Conservation (phyloP, 257 asterid genomes). For the Parsonsia alboflavescens region DNA sequence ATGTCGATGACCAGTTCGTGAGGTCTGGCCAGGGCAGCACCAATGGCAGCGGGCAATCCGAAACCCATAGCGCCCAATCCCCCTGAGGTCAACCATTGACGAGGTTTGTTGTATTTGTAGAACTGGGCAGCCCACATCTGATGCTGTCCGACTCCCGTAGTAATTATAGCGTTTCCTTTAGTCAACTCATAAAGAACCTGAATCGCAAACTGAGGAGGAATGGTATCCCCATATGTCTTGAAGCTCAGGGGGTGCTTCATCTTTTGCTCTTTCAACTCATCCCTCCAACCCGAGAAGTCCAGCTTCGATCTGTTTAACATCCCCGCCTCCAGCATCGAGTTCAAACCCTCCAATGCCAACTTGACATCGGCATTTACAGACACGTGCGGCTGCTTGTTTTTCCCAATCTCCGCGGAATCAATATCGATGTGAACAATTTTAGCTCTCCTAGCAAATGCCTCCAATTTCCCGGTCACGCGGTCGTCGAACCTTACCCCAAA, state of each 20-base stretch:
- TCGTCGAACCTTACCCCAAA: constrained; percentile 88
- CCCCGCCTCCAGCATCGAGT: constrained; percentile 40
- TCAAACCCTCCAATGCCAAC: constrained; percentile 51
- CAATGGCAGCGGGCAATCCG: constrained; percentile 83
- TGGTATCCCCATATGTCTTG: constrained; percentile 56
- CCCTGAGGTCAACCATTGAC: constrained; percentile 73
- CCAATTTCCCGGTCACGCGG: constrained; percentile 81
- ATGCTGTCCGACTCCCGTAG: constrained; percentile 87
- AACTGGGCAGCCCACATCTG: constrained; percentile 94
- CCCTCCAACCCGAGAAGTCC: constrained; percentile 62
- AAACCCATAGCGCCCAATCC: constrained; percentile 89
- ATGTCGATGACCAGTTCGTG: constrained; percentile 66
- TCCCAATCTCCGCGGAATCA: constrained; percentile 81
- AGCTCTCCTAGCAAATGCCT: constrained; percentile 76
- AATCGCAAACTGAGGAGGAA: constrained; percentile 79
- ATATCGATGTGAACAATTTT: constrained; percentile 86
- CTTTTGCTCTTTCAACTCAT: constrained; percentile 59
- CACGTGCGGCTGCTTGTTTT: constrained; percentile 73
- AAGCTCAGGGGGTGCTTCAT: constrained; percentile 42
- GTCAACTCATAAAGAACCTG: constrained; percentile 71
- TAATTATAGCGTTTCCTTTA: constrained; percentile 59
- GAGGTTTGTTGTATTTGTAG: constrained; percentile 63
- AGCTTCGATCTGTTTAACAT: constrained; percentile 16
- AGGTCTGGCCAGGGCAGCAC: constrained; percentile 78
- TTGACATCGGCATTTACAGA: constrained; percentile 70